Evolutionary conservation across 352 stramenopile genomes (phyloP), one percentile per base, ranked within the genome.

Genomic region (Phytopythium cucurbitacearum): DNA sequence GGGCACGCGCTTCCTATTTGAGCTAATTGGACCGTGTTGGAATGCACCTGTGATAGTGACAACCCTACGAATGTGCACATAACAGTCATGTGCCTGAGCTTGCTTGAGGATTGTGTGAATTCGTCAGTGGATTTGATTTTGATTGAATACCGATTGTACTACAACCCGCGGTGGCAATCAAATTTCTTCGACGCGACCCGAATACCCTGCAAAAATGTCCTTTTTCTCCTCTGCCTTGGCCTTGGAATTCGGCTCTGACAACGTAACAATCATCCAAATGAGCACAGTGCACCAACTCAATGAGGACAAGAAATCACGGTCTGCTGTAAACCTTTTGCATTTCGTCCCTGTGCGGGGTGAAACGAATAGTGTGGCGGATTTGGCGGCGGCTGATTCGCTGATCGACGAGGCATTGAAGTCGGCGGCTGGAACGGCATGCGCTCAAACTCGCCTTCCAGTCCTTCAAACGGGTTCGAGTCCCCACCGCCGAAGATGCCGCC

Each of bases 341-440:
- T 40, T 43, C 60, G 65, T 0, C 68, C 65, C 38, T 77, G 56
- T 8, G 74, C 78, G 1, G 80, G 80, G 16, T 91, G 80, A 53
- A 82, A 91, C 6, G 80, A 89, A 42, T 91, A 91, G 51, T 91
- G 80, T 39, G 80, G 80, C 10, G 80, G 80, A 21, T 76, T 86
- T 3, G 71, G 57, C 2, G 75, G 80, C 1, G 67, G 54, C 40
- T 76, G 73, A 11, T 70, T 58, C 5, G 74, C 71, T 6, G 64
- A 60, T 51, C 64, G 74, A 39, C 76, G 66, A 3, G 73, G 67
- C 39, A 64, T 67, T 12, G 66, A 62, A 38, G 73, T 70, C 34
- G 64, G 73, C 1, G 70, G 74, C 37, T 61, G 70, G 55, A 75
- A 57, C 10, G 74, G 76, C 80, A 86, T 82, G 42, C 69, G 65